Evolutionary conservation across 1,284 basidiomycete species (phyloP).

Genomic region (Wolfiporia cocos): DNA sequence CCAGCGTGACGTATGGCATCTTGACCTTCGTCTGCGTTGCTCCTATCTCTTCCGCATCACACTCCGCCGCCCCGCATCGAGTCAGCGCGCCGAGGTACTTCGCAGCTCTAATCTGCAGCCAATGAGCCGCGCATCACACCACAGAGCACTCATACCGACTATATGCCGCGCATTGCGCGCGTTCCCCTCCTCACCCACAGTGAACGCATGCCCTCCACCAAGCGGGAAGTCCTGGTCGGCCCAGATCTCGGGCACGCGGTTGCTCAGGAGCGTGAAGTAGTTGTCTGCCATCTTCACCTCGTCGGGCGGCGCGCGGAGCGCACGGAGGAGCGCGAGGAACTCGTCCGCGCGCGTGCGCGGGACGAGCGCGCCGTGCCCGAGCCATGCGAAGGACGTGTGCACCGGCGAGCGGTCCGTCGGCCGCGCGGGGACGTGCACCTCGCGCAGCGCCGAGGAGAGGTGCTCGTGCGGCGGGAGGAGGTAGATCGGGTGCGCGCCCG

Average conservation of each 20-base stretch:
- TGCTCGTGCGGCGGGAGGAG: constrained; percentile 58
- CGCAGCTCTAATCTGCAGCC: constrained; percentile 33
- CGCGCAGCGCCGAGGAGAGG: constrained; percentile 36
- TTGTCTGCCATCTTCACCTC: constrained; percentile 67
- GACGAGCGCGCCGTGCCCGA: constrained; percentile 58
- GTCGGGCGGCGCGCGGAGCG: constrained; percentile 38
- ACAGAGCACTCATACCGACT: constrained; percentile 32
- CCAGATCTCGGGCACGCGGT: constrained; percentile 46
- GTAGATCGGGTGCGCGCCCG: constrained; percentile 35
- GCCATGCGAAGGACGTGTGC: constrained; percentile 59
- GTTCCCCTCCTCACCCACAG: constrained; percentile 50
- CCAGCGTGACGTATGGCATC: constrained; percentile 17
- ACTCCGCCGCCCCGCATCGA: constrained; percentile 16
- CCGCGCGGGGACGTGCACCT: constrained; percentile 18
- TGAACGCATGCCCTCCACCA: constrained; percentile 56
- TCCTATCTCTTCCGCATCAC: constrained; percentile 7
- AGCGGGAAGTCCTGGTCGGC: constrained; percentile 57
- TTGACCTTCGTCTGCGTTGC: constrained; percentile 7
- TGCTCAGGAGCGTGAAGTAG: constrained; percentile 56
- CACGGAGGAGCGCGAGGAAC: constrained; percentile 44
- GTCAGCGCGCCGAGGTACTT: constrained; percentile 33
- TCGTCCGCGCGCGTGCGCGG: constrained; percentile 33
- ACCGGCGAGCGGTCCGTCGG: constrained; percentile 21
- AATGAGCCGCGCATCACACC: background rate
- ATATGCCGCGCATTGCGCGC: constrained; percentile 53